Conservation (phyloP, 345 rosid genomes). For the Litchi chinensis region DNA sequence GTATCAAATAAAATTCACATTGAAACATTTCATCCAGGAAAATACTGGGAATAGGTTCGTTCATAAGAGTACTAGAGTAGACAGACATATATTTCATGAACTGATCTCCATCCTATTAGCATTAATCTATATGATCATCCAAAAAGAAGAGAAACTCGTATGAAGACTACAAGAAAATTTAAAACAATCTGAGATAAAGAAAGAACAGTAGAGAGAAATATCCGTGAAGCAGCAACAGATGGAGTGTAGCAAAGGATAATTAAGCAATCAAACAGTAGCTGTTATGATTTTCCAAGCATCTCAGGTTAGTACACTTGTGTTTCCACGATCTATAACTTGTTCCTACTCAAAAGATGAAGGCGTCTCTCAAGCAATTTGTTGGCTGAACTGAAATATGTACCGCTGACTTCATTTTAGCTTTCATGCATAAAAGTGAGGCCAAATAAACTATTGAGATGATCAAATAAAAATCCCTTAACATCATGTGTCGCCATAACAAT, state of each 20-base stretch:
- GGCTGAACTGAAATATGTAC: background rate
- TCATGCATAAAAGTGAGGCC: background rate
- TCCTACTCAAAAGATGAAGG: background rate
- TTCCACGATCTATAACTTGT: background rate
- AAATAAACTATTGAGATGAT: background rate
- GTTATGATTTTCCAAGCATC: background rate
- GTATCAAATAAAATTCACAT: background rate
- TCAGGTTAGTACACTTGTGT: background rate
- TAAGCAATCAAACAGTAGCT: background rate
- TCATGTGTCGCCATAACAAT: background rate
- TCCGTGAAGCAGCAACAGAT: background rate
- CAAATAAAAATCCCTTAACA: background rate
- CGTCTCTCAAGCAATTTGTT: background rate
- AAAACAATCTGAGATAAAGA: background rate
- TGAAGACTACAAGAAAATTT: background rate
- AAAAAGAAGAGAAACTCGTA: background rate
- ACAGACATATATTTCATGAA: background rate
- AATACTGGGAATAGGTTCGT: background rate
- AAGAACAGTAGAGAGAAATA: background rate
- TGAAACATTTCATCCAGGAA: background rate
- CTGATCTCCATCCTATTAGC: background rate
- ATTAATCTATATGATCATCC: conserved; percentile 3
- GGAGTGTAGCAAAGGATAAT: background rate
- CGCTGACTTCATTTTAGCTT: background rate
- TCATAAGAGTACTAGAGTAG: background rate